Evolutionary conservation across 345 rosid species (phyloP).

Genomic region (Syzygium jambos): DNA sequence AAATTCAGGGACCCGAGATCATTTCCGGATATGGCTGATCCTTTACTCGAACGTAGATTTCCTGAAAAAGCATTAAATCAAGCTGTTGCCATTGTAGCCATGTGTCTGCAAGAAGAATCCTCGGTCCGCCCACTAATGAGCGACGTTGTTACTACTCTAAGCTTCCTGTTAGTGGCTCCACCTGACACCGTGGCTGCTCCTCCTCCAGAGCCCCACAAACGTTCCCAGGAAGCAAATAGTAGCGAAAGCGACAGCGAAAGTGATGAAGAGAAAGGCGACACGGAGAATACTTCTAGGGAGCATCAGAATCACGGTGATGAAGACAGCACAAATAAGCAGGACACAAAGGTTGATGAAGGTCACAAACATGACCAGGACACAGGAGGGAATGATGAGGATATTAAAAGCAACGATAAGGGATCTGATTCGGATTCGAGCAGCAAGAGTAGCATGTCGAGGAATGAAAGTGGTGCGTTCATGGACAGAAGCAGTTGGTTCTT

Average conservation of each 20-base stretch:
- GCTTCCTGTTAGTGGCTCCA: slow-evolving; percentile 6
- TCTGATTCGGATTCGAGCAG: slow-evolving; percentile 1
- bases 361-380: neutral
- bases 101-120: slow-evolving; percentile 19
- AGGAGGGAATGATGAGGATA: neutral
- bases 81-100: slow-evolving; percentile 19
- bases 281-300: neutral
- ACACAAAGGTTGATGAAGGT: neutral
- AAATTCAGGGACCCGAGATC: slow-evolving; percentile 15
- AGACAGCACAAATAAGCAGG: neutral
- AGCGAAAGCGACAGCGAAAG: neutral
- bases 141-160: slow-evolving; percentile 6
- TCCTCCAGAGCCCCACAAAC: neutral
- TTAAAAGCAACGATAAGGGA: neutral
- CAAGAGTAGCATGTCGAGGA: neutral
- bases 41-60: slow-evolving; percentile 8
- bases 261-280: neutral
- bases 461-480: neutral
- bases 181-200: neutral
- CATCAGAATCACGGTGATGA: neutral
- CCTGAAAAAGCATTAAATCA: slow-evolving; percentile 18
- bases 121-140: slow-evolving; percentile 11
- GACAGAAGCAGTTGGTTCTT: neutral
- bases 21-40: slow-evolving; percentile 17
- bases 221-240: neutral